A percentile compares a stretch with the other conserved stretches of the same genome.
Conservation (phyloP, 805 yeast species). For the Monosporozyma servazzii region DNA sequence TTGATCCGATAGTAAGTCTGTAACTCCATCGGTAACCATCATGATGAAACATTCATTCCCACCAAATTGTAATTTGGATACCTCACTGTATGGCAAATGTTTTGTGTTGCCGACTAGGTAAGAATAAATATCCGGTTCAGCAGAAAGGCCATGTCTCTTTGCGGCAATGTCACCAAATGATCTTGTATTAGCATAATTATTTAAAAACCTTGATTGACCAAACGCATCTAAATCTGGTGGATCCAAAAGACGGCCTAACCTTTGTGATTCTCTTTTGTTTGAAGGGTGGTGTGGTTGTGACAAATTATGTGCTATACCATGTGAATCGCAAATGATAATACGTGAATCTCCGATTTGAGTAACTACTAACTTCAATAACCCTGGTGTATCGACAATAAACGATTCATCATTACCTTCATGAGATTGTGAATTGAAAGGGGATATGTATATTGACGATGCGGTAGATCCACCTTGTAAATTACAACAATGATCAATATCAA, state of each 20-base stretch:
- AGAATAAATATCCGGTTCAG: conserved; percentile 83
- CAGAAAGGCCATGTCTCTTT: conserved; percentile 75
- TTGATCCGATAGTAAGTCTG: conserved; percentile 75
- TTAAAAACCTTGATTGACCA: conserved; percentile 77
- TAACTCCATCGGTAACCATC: conserved; percentile 79
- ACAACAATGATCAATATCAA: conserved; percentile 27
- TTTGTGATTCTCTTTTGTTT: conserved; percentile 62
- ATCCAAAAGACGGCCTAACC: conserved; percentile 39
- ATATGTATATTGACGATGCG: conserved; percentile 52
- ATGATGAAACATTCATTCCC: conserved; percentile 86
- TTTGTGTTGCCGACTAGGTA: conserved; percentile 54
- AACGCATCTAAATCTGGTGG: conserved; percentile 65
- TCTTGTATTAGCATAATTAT: conserved; percentile 82
- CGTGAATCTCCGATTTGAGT: conserved; percentile 93
- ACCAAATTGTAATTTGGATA: conserved; percentile 41
- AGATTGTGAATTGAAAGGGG: conserved; percentile 9
- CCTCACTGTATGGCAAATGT: conserved; percentile 32
- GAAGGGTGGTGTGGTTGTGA: conserved; percentile 83
- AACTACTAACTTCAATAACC: conserved; percentile 57
- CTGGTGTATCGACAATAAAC: conserved; percentile 45
- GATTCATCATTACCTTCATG: conserved; percentile 22
- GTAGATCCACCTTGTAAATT: conserved; percentile 49
- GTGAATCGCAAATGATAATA: conserved; percentile 72
- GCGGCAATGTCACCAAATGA: conserved; percentile 83
- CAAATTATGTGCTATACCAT: conserved; percentile 70